Conservation (phyloP, 495 filamentous ascomycete genomes). For the Penicillium longicatenatum region DNA sequence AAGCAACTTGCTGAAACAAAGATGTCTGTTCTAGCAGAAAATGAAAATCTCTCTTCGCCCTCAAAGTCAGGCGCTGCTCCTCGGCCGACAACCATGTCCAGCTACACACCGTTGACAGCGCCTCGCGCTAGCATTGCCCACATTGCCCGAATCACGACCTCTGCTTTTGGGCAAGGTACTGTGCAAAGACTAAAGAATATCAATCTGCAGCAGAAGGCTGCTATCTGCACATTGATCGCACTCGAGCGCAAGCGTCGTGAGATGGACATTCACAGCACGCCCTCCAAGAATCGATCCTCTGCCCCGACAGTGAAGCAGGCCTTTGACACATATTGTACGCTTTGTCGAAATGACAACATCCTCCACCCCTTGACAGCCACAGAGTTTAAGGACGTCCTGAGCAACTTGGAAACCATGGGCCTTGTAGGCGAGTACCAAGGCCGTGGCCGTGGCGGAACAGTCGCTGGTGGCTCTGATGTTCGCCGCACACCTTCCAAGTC, state of each 20-base stretch:
- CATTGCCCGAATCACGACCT: slow-evolving; percentile 83
- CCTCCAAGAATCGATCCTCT: slow-evolving; percentile 53
- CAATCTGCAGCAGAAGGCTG: slow-evolving; percentile 96
- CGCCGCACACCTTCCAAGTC: slow-evolving; percentile 61
- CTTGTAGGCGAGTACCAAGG: slow-evolving; percentile 75
- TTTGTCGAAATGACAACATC: slow-evolving; percentile 82
- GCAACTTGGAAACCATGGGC: slow-evolving; percentile 81
- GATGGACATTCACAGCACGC: slow-evolving; percentile 48
- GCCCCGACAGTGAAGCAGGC: slow-evolving; percentile 77
- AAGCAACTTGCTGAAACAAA: slow-evolving; percentile 38
- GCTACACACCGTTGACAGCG: slow-evolving; percentile 69
- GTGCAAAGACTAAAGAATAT: slow-evolving; percentile 79
- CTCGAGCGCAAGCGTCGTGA: slow-evolving; percentile 64
- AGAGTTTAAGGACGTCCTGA: slow-evolving; percentile 94
- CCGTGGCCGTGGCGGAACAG: slow-evolving; percentile 64
- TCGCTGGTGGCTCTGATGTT: slow-evolving; percentile 46
- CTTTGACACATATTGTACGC: slow-evolving; percentile 72
- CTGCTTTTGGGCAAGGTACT: slow-evolving; percentile 83
- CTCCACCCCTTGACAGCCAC: slow-evolving; percentile 83
- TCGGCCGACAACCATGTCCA: slow-evolving; percentile 47
- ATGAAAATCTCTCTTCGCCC: slow-evolving; percentile 68
- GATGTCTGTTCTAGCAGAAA: slow-evolving; percentile 64
- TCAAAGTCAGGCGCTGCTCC: slow-evolving; percentile 25
- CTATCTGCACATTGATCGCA: slow-evolving; percentile 81
- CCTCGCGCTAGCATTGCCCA: slow-evolving; percentile 88